Conservation (phyloP, 768 basidiomycete genomes). For the Gloeophyllum trabeum region DNA sequence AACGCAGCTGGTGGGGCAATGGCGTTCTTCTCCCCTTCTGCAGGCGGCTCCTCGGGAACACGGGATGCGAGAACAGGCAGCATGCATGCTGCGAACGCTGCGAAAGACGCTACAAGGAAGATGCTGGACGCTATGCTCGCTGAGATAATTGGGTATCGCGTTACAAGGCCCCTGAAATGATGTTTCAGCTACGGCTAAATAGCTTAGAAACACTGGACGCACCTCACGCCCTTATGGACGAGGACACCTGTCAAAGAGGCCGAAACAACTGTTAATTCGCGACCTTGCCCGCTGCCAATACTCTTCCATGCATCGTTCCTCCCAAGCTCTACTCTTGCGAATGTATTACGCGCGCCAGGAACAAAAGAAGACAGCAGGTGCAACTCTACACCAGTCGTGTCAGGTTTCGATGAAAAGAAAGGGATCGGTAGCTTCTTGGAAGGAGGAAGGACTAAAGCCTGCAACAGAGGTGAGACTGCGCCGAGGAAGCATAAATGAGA, state of each 20-base stretch:
- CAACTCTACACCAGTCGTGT: slow-evolving; percentile 35
- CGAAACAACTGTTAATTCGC: slow-evolving; percentile 58
- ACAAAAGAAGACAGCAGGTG: slow-evolving; percentile 47
- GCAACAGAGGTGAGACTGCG: background rate
- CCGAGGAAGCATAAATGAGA: background rate
- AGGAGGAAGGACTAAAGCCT: slow-evolving; percentile 52
- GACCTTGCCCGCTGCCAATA: slow-evolving; percentile 57
- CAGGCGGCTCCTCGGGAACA: no score
- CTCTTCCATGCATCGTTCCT: slow-evolving; percentile 64
- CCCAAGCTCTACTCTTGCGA: slow-evolving; percentile 62
- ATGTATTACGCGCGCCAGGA: slow-evolving; percentile 31
- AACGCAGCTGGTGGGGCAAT: no score
- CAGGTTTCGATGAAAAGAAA: slow-evolving; percentile 27
- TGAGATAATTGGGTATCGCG: slow-evolving; percentile 54
- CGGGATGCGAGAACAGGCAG: slow-evolving; percentile 13
- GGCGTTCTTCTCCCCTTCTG: no score
- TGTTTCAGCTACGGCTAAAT: slow-evolving; percentile 2
- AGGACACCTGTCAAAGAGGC: slow-evolving; percentile 54
- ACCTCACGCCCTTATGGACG: slow-evolving; percentile 64
- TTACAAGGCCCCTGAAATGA: slow-evolving; percentile 46
- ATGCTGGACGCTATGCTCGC: slow-evolving; percentile 27
- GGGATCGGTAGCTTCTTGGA: slow-evolving; percentile 13
- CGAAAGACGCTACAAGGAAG: slow-evolving; percentile 23
- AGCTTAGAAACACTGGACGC: slow-evolving; percentile 10
- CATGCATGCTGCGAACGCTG: slow-evolving; percentile 19